Conservation (phyloP, 345 rosid genomes). For the Punica granatum region DNA sequence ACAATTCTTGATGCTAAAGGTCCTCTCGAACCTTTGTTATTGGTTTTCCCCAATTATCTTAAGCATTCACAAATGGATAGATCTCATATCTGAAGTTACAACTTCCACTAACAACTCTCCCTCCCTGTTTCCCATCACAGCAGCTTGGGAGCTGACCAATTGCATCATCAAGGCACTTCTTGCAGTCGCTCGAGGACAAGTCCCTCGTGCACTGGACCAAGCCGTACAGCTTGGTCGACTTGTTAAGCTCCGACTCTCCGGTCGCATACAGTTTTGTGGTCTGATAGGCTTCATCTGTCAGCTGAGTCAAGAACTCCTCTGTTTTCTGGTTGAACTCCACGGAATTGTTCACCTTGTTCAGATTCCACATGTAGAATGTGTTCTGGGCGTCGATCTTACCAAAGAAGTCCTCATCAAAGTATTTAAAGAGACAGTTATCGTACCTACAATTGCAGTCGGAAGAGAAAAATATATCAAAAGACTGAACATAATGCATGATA, state of each 20-base stretch:
- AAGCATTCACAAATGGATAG: slow-evolving; percentile 32
- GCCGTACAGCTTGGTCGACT: slow-evolving; percentile 25
- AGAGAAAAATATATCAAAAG: neutral
- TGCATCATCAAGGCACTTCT: slow-evolving; percentile 31
- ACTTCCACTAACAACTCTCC: slow-evolving; percentile 38
- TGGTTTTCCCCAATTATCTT: neutral
- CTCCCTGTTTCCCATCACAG: slow-evolving; percentile 45
- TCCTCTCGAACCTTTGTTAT: too few relatives aligned
- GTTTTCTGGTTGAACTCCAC: slow-evolving; percentile 20
- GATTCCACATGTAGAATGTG: slow-evolving; percentile 34
- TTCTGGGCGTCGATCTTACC: slow-evolving; percentile 29
- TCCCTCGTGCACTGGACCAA: slow-evolving; percentile 37
- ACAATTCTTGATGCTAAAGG: too few relatives aligned
- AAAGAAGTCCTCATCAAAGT: slow-evolving; percentile 26
- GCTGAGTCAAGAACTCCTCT: slow-evolving; percentile 18
- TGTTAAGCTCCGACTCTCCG: slow-evolving; percentile 14
- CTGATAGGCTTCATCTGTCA: slow-evolving; percentile 15
- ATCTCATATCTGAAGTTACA: slow-evolving; percentile 42
- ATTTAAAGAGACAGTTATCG: slow-evolving; percentile 33
- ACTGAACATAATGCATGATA: neutral
- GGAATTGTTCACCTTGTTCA: slow-evolving; percentile 17
- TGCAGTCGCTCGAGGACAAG: slow-evolving; percentile 19
- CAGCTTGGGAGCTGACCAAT: slow-evolving; percentile 33
- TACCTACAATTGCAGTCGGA: slow-evolving; percentile 11
- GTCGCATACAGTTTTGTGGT: slow-evolving; percentile 18